These are phyloP conservation scores for Komagataella mondaviorum DNA, from an alignment of 805 yeast species.

Conservation along the genomic window DNA sequence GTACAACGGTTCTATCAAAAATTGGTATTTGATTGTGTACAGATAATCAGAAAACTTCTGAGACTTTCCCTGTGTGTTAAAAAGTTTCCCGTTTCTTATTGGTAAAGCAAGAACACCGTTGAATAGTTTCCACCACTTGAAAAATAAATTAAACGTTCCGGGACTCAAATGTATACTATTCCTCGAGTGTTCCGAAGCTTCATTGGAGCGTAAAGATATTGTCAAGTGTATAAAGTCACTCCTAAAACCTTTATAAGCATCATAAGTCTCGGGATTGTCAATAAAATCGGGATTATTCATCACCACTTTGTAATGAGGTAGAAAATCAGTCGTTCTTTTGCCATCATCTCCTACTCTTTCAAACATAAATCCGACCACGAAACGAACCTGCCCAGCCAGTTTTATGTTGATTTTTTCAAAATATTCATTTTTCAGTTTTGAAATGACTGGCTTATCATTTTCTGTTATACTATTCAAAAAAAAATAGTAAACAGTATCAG, in stretches of 20 bases:
- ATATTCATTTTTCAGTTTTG: background rate
- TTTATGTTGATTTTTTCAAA: conserved; percentile 43
- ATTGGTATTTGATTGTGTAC: conserved; percentile 66
- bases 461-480: conserved; percentile 4
- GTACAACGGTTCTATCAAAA: conserved; percentile 59
- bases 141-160: conserved; percentile 49
- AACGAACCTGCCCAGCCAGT: conserved; percentile 46
- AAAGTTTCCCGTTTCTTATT: conserved; percentile 59
- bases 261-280: conserved; percentile 39
- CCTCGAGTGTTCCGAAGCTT: conserved; percentile 19
- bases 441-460: conserved; percentile 4
- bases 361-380: conserved; percentile 44
- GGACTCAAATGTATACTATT: conserved; percentile 77
- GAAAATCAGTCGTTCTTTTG: conserved; percentile 28
- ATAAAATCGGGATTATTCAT: conserved; percentile 43
- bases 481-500: conserved; percentile 13
- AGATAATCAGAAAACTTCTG: conserved; percentile 68
- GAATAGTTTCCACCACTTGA: conserved; percentile 78
- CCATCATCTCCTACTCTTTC: conserved; percentile 27
- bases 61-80: conserved; percentile 37
- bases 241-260: conserved; percentile 70
- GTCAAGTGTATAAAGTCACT: conserved; percentile 74
- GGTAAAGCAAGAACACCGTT: conserved; percentile 73
- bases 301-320: conserved; percentile 48
- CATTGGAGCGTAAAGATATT: conserved; percentile 33